Percentiles rank a stretch among this genome's conserved stretches.
Evolutionary conservation across 108 stramenopile species (phyloP).

Genomic region (Chaetoceros tenuissimus): DNA sequence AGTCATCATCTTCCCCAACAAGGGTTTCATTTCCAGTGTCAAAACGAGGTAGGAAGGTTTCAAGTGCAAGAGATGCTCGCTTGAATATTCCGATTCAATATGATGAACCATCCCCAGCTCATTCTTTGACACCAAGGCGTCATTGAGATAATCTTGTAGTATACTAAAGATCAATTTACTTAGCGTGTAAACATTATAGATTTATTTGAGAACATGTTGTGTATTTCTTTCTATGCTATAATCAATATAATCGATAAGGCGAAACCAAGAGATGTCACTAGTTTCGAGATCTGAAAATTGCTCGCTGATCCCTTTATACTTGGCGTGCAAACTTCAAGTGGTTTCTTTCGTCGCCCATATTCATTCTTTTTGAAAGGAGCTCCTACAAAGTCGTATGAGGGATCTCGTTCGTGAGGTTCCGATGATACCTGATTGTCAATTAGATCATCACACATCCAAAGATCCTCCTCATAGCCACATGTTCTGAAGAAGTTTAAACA

Average conservation of each 20-base stretch:
- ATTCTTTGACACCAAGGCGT: no score
- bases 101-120: no score
- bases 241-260: neutral
- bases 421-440: constrained; percentile 4
- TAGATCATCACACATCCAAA: constrained; percentile 20
- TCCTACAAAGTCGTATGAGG: constrained; percentile 18
- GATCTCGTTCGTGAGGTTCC: constrained; percentile 16
- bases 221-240: neutral
- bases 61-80: no score
- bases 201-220: neutral
- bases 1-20: constrained; percentile 37
- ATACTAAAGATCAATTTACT: no score
- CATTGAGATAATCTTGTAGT: no score
- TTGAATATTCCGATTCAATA: no score
- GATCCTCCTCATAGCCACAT: constrained; percentile 19
- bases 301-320: constrained; percentile 20
- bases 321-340: constrained; percentile 24
- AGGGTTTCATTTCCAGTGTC: no score
- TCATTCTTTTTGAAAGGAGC: constrained; percentile 27
- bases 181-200: no score
- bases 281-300: no score
- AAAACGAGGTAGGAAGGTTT: no score
- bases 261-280: no score
- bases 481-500: constrained; percentile 30
- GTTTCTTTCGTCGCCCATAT: constrained; percentile 11